Evolutionary conservation across 768 basidiomycete genomes (phyloP), one percentile per base, ranked within the genome.

Genomic region (Lepiota subincarnata): DNA sequence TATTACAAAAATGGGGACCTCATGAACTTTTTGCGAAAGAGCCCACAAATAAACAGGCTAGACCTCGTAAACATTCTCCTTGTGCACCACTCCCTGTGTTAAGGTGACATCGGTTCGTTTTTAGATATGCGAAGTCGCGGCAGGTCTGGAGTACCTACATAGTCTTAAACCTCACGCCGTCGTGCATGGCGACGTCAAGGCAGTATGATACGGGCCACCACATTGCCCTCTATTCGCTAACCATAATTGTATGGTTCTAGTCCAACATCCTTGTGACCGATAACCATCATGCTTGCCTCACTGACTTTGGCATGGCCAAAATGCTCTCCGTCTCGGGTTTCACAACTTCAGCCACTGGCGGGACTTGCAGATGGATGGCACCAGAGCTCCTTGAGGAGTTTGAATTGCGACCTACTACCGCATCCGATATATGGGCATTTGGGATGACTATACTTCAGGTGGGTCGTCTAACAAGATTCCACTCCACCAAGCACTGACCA

Each of bases 361-460:
- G 68, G n/a, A 74, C 73, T 5, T 62, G 65, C 35, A 64, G 72
- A 28, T 76, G 74, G 60, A 75, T 74, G 69, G 70, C 72, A 5
- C 60, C 61, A 3, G 73, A 75, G 48, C 60, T 75, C 40, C 47
- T 58, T 48, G 55, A 58, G 18, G 53, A 60, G 10, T 19, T 50
- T 28, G 43, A 45, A 0, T 53, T 59, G 26, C 57, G 49, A 20
- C 55, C 50, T 12, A 70, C 72, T 11, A 24, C 14, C 42, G 56
- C 55, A 22, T 61, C 68, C 1, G 73, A 74, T 55, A 53, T 66
- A 11, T 74, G 72, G 73, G 69, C 73, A 2, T 68, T 68, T 39
- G 70, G 59, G 1, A 70, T 73, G 59, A 66, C 69, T 4, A 63
- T 65, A 20, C 64, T 73, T 4, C 68, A 74, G 61, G 73, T 71